Base-by-base conservation (phyloP, 1,284 basidiomycete species). In the Peniophora sp. region DNA sequence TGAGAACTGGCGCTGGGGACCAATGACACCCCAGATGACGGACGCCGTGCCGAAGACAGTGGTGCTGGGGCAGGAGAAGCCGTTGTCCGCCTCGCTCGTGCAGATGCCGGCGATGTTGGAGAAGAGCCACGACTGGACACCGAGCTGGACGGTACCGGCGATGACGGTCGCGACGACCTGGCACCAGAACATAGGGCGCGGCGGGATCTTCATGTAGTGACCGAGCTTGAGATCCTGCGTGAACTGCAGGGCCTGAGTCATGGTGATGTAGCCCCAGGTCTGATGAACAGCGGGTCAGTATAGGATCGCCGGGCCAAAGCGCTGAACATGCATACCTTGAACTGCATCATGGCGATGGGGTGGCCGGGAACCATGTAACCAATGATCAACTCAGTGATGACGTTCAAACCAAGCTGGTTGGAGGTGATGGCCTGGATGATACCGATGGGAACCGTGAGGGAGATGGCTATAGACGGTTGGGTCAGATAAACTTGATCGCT, bases 281-380 rank as follows among this genome's bases (percentile, higher is more conserved):
- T 32, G 12, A 12, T 6, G 6, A 32, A 12, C 27, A 32, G 27
- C 12, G 5, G 12, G 27, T 32, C 27, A 6, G 12, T 12, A 32
- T 32, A 12, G 12, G 5, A 32, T 6, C 27, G 27, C 5, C 12
- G 27, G 27, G 27, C 27, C 27, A 32, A 12, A 32, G 5, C 12
- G 27, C 27, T 32, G 37, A 15, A 41, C 6, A n/a, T 8, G 15
- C 15, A n/a, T n/a, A n/a, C 14, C 34, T 78, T 78, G 72, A 79
- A 79, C 65, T 75, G 64, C 75, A 78, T 79, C 68, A 77, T 75
- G 2, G 81, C 79, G 52, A 77, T 60, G 3, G 76, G 74, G 15
- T 66, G 66, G 1, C 77, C 76, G 2, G 76, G 73, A 18, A 75
- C 64, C 35, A 69, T 64, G 49, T 67, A 74, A 17, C 72, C 72